phyloP scores from a whole-genome alignment of 306 rosid species.

The Nissolia schottii region DNA sequence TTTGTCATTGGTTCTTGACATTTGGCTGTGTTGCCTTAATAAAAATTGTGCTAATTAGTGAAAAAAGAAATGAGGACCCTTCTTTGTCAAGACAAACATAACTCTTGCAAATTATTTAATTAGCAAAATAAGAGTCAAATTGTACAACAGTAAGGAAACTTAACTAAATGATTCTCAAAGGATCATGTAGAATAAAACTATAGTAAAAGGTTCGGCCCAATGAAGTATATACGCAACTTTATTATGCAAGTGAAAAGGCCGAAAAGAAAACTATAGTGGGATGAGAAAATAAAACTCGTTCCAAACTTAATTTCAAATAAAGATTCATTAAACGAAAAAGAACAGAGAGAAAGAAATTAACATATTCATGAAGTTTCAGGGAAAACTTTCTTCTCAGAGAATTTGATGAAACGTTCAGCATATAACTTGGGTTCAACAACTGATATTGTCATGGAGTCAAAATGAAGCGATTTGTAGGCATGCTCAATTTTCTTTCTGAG shows the following conservation, averaged over 20 bases:
- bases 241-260: too few species aligned
- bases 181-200: neutral
- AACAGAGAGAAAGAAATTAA: neutral
- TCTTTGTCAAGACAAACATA: neutral
- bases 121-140: neutral
- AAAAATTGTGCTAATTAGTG: too few species aligned
- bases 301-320: constrained; percentile 1
- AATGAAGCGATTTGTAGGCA: constrained; percentile 49
- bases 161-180: neutral
- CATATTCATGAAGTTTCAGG: constrained; percentile 33
- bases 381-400: constrained; percentile 54
- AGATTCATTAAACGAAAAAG: neutral
- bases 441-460: constrained; percentile 56
- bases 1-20: too few species aligned
- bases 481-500: constrained; percentile 64
- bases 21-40: too few species aligned
- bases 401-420: constrained; percentile 61
- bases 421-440: constrained; percentile 65
- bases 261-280: neutral
- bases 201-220: too few species aligned
- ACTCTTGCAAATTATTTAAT: neutral
- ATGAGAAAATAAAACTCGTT: neutral
- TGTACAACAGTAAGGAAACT: neutral
- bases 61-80: neutral
- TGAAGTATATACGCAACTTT: too few species aligned